Evolutionary conservation across 164 flowering plant genomes (phyloP).

Genomic region (Litsea cubeba): DNA sequence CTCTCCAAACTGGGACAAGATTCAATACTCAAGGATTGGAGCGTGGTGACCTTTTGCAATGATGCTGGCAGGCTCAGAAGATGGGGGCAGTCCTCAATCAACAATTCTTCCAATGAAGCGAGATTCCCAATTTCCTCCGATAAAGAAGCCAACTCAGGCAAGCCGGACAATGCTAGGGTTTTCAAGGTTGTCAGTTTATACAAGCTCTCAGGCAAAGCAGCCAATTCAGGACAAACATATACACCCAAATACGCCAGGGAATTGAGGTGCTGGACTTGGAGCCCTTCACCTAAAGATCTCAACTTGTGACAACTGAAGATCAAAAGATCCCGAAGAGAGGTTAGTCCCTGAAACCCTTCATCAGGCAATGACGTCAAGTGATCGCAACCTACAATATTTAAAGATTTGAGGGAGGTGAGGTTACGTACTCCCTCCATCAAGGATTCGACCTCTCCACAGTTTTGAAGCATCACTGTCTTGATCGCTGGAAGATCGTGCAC

Average conservation of each 20-base stretch:
- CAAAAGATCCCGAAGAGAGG: neutral
- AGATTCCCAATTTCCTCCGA: neutral
- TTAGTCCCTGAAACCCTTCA: neutral
- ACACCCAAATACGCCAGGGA: neutral
- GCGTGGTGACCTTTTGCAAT: neutral
- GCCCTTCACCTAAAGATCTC: neutral
- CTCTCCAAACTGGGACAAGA: neutral
- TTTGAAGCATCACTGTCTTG: too few relatives aligned
- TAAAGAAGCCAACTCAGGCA: neutral
- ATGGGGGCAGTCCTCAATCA: neutral
- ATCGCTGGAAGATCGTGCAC: neutral
- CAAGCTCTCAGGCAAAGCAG: neutral
- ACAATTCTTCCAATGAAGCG: neutral
- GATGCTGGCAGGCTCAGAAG: neutral
- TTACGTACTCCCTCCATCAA: slow-evolving; percentile 9
- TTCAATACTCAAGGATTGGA: neutral
- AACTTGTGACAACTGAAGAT: neutral
- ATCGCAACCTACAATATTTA: neutral
- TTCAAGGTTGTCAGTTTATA: neutral
- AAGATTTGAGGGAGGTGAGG: slow-evolving; percentile 7
- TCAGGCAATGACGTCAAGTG: neutral
- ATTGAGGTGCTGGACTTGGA: neutral
- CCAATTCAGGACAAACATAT: neutral
- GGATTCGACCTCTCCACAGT: slow-evolving; percentile 4
- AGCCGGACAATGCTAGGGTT: neutral